These are phyloP conservation scores for Nematocida ausubeli DNA, from an alignment of 371 early-diverging fungal species.

Conservation along the genomic window DNA sequence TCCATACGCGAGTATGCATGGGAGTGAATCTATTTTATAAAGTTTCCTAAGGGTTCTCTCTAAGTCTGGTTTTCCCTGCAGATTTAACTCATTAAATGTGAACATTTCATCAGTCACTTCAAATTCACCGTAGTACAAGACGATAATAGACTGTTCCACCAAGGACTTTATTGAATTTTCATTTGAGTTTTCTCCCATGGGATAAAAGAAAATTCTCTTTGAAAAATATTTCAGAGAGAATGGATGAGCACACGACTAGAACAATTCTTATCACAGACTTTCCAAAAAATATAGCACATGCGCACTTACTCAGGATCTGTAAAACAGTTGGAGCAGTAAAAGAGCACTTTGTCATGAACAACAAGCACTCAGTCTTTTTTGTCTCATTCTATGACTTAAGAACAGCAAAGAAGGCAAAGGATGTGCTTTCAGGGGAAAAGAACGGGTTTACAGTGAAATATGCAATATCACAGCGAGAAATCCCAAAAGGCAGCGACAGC, in stretches of 20 bases:
- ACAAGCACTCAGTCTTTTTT: conserved; percentile 56
- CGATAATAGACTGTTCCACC: neutral
- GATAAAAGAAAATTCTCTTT: neutral
- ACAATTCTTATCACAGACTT: conserved; percentile 61
- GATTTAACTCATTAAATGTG: conserved; percentile 8
- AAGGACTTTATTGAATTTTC: neutral
- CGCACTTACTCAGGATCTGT: conserved; percentile 33
- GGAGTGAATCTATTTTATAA: conserved; percentile 37
- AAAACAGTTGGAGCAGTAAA: conserved; percentile 47
- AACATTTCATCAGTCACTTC: conserved; percentile 25
- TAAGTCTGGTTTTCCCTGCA: conserved; percentile 7
- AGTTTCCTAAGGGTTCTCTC: neutral
- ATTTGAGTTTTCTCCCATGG: neutral
- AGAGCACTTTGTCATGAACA: conserved; percentile 62
- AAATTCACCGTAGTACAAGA: conserved; percentile 5
- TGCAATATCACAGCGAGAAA: conserved; percentile 63
- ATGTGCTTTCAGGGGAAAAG: conserved; percentile 3
- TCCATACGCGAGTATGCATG: conserved; percentile 32
- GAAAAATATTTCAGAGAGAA: neutral
- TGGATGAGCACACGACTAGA: conserved; percentile 51
- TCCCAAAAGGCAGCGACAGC: conserved; percentile 65
- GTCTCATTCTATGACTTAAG: conserved; percentile 65
- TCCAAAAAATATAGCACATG: conserved; percentile 11
- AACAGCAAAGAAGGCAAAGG: conserved; percentile 41
- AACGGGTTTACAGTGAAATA: conserved; percentile 43